These are phyloP conservation scores for Ophiostoma montium DNA, from an alignment of 2,329 filamentous ascomycete genomes.

Conservation along the genomic window DNA sequence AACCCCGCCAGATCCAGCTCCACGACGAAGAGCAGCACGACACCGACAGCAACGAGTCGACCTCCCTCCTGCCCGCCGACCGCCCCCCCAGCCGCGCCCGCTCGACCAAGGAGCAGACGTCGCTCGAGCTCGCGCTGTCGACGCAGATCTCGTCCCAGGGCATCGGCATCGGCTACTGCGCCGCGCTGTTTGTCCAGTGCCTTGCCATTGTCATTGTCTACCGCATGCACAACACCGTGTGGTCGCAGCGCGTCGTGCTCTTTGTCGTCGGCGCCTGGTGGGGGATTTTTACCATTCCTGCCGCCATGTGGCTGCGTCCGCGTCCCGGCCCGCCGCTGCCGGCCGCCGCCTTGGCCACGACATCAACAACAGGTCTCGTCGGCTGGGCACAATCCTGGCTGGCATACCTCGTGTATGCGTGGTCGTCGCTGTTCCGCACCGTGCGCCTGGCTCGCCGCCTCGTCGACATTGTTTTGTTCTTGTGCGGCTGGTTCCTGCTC, in stretches of 20 bases:
- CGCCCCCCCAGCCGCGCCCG: not conserved
- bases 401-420: slow-evolving; percentile 67
- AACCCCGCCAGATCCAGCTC: slow-evolving; percentile 17
- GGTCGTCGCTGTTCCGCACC: slow-evolving; percentile 74
- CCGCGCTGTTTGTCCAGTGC: slow-evolving; percentile 72
- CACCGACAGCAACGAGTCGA: slow-evolving; percentile 25
- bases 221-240: slow-evolving; percentile 59
- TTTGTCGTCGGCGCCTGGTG: slow-evolving; percentile 86
- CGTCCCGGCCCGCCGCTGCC: slow-evolving; percentile 74
- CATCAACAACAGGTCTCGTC: slow-evolving; percentile 19
- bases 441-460: slow-evolving; percentile 58
- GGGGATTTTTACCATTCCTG: slow-evolving; percentile 79
- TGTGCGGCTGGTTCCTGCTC: slow-evolving; percentile 85
- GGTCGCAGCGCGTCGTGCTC: slow-evolving; percentile 74
- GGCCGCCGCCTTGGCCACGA: slow-evolving; percentile 11
- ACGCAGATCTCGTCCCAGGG: slow-evolving; percentile 85
- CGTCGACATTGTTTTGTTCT: slow-evolving; percentile 61
- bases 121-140: slow-evolving; percentile 61
- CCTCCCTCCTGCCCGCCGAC: slow-evolving; percentile 32
- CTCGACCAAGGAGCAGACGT: slow-evolving; percentile 34
- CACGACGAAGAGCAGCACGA: slow-evolving; percentile 21
- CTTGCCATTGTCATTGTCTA: slow-evolving; percentile 66
- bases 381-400: slow-evolving; percentile 33
- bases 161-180: slow-evolving; percentile 86
- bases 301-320: slow-evolving; percentile 73